Base-by-base conservation (phyloP, 1,284 basidiomycete species). In the Phaffia rhodozyma region DNA sequence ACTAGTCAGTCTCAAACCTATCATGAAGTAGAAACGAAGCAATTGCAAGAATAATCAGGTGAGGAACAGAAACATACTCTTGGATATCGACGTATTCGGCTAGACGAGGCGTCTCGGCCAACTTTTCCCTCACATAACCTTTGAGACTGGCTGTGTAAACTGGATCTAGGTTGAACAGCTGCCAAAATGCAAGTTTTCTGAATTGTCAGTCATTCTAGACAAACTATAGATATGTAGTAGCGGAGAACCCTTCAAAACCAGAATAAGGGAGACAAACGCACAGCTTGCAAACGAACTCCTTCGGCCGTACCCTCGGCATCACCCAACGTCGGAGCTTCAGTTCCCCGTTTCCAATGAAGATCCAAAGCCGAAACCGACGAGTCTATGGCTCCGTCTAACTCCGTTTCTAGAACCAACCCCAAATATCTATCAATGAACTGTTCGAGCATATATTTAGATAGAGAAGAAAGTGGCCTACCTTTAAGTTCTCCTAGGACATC, bases 401-500 rank as follows among this genome's bases (percentile, higher is more conserved):
- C 53, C 38, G 58, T 47, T 57, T 34, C 59, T 55, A 34, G 11
- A 58, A 25, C 29, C 9, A 4, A 58, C 21, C 6, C 13, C 13
- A 38, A 51, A 3, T 3, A 25, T 6, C 30, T 11, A 27, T 7
- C 20, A 32, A n/a, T 34, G 6, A 20, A 43, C 34, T 43, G 13
- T 16, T 43, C 32, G 38, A 43, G 7, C 38, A 43, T 2, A 43
- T 11, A 55, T 6, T 47, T 53, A 56, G 23, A 55, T 29, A 30
- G 0, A 23, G 21, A 38, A 18, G 18, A 6, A 57, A 18, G 20
- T 27, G 27, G 67, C 74, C 63, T 55, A 74, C 75, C 88, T 71
- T 84, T 87, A 62, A 91, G 79, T 73, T 93, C 91, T 16, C 86
- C 87, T 53, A 93, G 86, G 5, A 92, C 89, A 70, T 93, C 91